These are phyloP conservation scores for Paramicrosporidium saccamoebae DNA, from an alignment of 371 early-diverging fungal genomes.

Conservation along the genomic window DNA sequence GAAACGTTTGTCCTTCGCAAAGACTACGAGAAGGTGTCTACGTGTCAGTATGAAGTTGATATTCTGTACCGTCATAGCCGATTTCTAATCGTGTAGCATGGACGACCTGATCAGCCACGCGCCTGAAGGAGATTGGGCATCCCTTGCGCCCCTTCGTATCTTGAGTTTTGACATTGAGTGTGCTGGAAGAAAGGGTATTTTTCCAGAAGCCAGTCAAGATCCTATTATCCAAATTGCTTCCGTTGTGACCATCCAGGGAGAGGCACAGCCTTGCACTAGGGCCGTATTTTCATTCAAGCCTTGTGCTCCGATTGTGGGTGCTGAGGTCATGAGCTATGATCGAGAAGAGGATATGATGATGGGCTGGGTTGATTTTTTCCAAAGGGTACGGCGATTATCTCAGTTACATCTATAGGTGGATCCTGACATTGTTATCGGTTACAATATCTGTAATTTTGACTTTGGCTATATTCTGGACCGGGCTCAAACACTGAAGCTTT, in stretches of 20 bases:
- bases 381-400: constrained; percentile 7
- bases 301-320: constrained; percentile 78
- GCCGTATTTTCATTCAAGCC: constrained; percentile 68
- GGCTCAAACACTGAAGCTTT: constrained; percentile 35
- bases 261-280: constrained; percentile 45
- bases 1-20: constrained; percentile 16
- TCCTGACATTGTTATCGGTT: constrained; percentile 96
- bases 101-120: constrained; percentile 42
- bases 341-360: constrained; percentile 49
- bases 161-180: constrained; percentile 98
- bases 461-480: constrained; percentile 88
- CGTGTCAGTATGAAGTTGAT: constrained; percentile 52
- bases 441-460: constrained; percentile 94
- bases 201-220: constrained; percentile 74
- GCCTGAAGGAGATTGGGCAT: constrained; percentile 65
- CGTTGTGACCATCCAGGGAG: constrained; percentile 65
- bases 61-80: constrained; percentile 4
- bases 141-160: constrained; percentile 80
- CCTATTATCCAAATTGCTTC: constrained; percentile 99
- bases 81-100: constrained; percentile 8
- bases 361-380: constrained; percentile 63
- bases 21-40: constrained; percentile 9
- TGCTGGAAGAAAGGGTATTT: constrained; percentile 77
- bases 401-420: constrained; percentile 20
- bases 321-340: constrained; percentile 48